Conservation (phyloP, 352 stramenopile species). For the Globisporangium nodosum region DNA sequence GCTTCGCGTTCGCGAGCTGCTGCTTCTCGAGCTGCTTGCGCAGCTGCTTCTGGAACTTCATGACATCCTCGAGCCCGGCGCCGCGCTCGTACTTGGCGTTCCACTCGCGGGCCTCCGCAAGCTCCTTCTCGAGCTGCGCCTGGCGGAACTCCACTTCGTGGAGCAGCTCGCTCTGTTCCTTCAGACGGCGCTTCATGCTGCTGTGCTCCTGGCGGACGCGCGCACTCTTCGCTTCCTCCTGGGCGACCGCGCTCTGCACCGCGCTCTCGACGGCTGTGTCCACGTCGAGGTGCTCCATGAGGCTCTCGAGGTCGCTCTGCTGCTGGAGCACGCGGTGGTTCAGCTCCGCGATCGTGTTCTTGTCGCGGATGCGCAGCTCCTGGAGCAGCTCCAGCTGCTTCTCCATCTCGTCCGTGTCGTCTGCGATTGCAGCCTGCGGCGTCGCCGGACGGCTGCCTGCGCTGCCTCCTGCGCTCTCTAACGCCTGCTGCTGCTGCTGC, state of each 20-base stretch:
- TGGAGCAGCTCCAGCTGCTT: slow-evolving; percentile 59
- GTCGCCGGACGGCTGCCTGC: background rate
- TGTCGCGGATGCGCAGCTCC: slow-evolving; percentile 59
- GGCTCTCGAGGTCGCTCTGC: slow-evolving; percentile 50
- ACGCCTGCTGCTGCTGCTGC: slow-evolving; percentile 25
- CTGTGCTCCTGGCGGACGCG: slow-evolving; percentile 26
- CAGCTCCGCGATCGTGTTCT: slow-evolving; percentile 50
- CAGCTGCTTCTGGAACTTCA: slow-evolving; percentile 70
- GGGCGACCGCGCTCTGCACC: slow-evolving; percentile 26
- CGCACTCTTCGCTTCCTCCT: slow-evolving; percentile 24
- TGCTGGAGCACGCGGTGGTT: slow-evolving; percentile 53
- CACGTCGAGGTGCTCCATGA: slow-evolving; percentile 45
- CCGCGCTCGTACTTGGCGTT: slow-evolving; percentile 64
- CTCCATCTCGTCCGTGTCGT: slow-evolving; percentile 38
- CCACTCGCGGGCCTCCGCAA: slow-evolving; percentile 50
- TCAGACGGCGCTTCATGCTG: slow-evolving; percentile 36
- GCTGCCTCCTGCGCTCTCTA: background rate
- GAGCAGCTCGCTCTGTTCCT: slow-evolving; percentile 42
- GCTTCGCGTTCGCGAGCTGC: slow-evolving; percentile 46
- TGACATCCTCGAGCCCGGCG: slow-evolving; percentile 65
- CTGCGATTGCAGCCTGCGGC: background rate
- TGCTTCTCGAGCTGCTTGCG: slow-evolving; percentile 56
- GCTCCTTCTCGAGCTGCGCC: slow-evolving; percentile 48
- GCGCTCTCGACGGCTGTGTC: slow-evolving; percentile 23
- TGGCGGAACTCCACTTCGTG: slow-evolving; percentile 53